Evolutionary conservation across 768 basidiomycete species (phyloP).

Genomic region (Tulasnella sp.): DNA sequence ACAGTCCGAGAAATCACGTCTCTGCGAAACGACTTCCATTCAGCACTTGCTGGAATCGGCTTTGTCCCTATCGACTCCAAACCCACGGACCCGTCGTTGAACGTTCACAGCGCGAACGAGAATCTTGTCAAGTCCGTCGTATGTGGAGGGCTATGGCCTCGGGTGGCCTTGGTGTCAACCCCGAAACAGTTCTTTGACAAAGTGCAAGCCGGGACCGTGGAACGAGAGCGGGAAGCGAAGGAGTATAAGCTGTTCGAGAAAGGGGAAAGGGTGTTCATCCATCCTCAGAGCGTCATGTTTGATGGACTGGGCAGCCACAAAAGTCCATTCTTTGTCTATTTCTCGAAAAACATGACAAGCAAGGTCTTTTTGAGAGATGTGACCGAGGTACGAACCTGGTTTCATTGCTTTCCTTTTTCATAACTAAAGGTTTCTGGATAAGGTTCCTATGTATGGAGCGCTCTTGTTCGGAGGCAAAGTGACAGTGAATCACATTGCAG

Average conservation of each 20-base stretch:
- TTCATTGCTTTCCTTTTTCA: not conserved
- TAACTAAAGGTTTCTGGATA: not conserved
- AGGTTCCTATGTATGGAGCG: slow-evolving; percentile 88
- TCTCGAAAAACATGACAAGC: slow-evolving; percentile 76
- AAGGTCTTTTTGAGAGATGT: slow-evolving; percentile 87
- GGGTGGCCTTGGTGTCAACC: slow-evolving; percentile 74
- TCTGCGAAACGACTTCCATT: slow-evolving; percentile 76
- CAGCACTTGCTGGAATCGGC: slow-evolving; percentile 69
- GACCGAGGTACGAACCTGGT: slow-evolving; percentile 62
- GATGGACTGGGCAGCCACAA: slow-evolving; percentile 65
- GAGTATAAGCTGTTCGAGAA: slow-evolving; percentile 85
- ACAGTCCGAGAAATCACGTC: slow-evolving; percentile 77
- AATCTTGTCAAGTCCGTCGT: slow-evolving; percentile 85
- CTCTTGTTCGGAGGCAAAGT: slow-evolving; percentile 84
- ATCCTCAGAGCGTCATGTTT: slow-evolving; percentile 83
- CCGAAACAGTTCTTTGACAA: slow-evolving; percentile 80
- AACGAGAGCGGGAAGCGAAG: slow-evolving; percentile 79
- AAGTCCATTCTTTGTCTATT: slow-evolving; percentile 79
- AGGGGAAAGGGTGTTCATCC: slow-evolving; percentile 70
- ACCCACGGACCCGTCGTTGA: slow-evolving; percentile 57
- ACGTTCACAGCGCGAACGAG: slow-evolving; percentile 63
- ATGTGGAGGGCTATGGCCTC: slow-evolving; percentile 85
- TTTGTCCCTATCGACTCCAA: slow-evolving; percentile 59
- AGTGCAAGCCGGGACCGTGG: slow-evolving; percentile 79
- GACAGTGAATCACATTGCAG: slow-evolving; percentile 74